These are phyloP conservation scores for Xylaria sp. DNA, from an alignment of 2,329 filamentous ascomycete genomes.

Conservation along the genomic window DNA sequence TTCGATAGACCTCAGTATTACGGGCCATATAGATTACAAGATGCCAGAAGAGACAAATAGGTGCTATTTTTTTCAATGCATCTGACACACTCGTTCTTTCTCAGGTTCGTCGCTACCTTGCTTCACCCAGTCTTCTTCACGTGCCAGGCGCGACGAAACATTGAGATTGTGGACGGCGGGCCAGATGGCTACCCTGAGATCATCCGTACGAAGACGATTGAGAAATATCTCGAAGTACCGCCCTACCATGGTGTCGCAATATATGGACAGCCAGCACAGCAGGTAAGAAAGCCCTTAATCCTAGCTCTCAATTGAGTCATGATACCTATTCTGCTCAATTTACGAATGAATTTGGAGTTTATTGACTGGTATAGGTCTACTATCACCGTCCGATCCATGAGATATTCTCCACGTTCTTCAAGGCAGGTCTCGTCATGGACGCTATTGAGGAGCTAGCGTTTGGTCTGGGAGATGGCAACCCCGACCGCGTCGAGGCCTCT, in stretches of 20 bases:
- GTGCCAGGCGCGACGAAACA: slow-evolving; percentile 13
- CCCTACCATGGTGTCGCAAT: slow-evolving; percentile 26
- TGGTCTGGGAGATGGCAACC: slow-evolving; percentile 15
- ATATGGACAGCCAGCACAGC: slow-evolving; percentile 29
- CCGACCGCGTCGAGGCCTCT: not conserved
- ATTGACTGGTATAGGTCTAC: slow-evolving; percentile 7
- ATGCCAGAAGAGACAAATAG: not conserved
- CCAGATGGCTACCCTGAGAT: slow-evolving; percentile 17
- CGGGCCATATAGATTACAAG: not conserved
- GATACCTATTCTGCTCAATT: not conserved
- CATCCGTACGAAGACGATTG: slow-evolving; percentile 26
- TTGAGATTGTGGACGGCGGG: slow-evolving; percentile 19
- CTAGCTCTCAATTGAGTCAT: not conserved
- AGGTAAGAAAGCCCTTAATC: slow-evolving; percentile 15
- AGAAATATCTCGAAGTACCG: slow-evolving; percentile 32
- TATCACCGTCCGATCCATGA: slow-evolving; percentile 29
- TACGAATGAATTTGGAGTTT: not conserved
- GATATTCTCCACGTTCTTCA: slow-evolving; percentile 32
- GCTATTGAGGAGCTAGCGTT: slow-evolving; percentile 31
- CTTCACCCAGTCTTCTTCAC: slow-evolving; percentile 31
- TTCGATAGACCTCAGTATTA: not conserved
- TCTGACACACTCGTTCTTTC: not conserved
- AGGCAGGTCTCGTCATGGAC: slow-evolving; percentile 30
- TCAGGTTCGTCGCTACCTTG: slow-evolving; percentile 32
- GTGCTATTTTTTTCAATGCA: not conserved